Evolutionary conservation across 306 rosid species (phyloP), one percentile per base, ranked within the genome.

Genomic region (Gillenia trifoliata): DNA sequence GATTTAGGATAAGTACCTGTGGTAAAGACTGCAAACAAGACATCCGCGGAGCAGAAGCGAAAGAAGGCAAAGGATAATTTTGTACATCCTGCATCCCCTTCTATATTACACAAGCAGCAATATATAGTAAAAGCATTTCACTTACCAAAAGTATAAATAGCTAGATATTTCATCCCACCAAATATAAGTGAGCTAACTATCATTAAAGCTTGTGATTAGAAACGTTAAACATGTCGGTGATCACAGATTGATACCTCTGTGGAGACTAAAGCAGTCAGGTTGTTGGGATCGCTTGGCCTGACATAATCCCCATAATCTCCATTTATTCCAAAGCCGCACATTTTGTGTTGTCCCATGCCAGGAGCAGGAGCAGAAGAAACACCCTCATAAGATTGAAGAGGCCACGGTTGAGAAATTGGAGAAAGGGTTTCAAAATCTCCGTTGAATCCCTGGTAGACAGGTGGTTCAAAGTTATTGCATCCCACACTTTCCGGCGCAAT

Each of bases 351-450:
- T 50, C 60, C 81, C 61, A 71, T 36, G 36, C 23, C 68, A 79
- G 69, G 69, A 66, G 62, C 34, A 26, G 72, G 31, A 22, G 82
- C 59, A 17, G 82, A 60, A 73, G 78, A 17, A 54, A 67, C 56
- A 36, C 75, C 70, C 70, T 73, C 78, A 33, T 30, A 79, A 60
- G 70, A 30, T 59, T 66, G 82, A 73, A 66, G 55, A 45, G 78
- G 64, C 59, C 82, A 45, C 41, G 33, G 9, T n/a, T 78, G 70
- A 41, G 55, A 65, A 49, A 66, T 66, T 26, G 70, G 64, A 79
- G 70, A 66, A 73, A 20, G 73, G 63, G 41, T 72, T 66, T 59
- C 45, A 33, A 73, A 67, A 67, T 79, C 78, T 8, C 67, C 22
- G 2, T 73, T n/a, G 17, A 79, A 50, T 23, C 74, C 23, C 40